Base-by-base conservation (phyloP, 495 filamentous ascomycete species). In the Eremomyces bilateralis region DNA sequence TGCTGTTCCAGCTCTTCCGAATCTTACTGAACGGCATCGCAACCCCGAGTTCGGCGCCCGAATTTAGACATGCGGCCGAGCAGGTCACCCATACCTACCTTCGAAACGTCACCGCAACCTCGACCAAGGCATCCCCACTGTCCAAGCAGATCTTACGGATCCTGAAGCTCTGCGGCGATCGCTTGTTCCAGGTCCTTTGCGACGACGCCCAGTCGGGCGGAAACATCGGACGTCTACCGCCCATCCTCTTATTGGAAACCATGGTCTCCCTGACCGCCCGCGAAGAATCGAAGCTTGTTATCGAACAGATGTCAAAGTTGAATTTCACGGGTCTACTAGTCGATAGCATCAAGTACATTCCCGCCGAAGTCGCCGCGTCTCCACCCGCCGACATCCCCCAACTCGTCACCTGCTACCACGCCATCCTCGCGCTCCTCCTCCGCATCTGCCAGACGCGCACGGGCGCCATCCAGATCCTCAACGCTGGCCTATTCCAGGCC, bases 151-250 rank as follows among this genome's bases (percentile, higher is more conserved):
- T 67, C 27, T 68, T 76, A 35, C 76, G 73, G 39, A 71, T 76
- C 2, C 65, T 95, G 44, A 82, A 76, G 42, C 54, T 67, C 13
- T 65, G 75, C 21, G 83, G 88, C 34, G 73, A 80, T 40, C 65
- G 71, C 36, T 59, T 92, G 4, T 63, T 95, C 32, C 80, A 88
- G 47, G 69, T 79, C 11, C 64, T 92, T 38, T 94, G 82, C 49
- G 85, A 95, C 51, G 88, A 99, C 60, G 88, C 82, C 34, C 81
- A 83, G 51, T 71, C 71, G 39, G 81, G 81, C 13, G 75, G 84
- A 49, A 68, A 76, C 15, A 64, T 62, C 16, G 88, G 80, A 47
- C 74, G 84, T 37, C 72, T 84, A 12, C 71, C 84, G 3, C 80
- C 88, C 21, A 61, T 92, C 21, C 63, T 93, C 19, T 57, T 94